A percentile compares a stretch with the other conserved stretches of the same genome.
Evolutionary conservation across 2,329 filamentous ascomycete genomes (phyloP).

Genomic region (Trichoderma sp.): DNA sequence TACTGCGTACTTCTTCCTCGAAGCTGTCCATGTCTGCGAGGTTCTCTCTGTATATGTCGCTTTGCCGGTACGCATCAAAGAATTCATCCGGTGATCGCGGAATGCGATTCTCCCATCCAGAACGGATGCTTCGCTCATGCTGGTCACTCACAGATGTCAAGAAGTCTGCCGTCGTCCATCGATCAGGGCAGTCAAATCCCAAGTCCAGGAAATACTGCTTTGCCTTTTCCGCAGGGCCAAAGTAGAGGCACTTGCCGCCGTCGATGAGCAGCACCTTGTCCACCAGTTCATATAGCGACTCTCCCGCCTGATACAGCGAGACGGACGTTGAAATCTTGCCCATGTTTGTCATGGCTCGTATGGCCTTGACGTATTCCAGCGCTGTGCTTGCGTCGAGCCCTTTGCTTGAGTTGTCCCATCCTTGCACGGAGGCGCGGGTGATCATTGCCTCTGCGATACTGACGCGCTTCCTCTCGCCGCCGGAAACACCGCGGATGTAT

Average conservation of each 20-base stretch:
- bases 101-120: conserved; percentile 64
- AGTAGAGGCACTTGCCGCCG: conserved; percentile 71
- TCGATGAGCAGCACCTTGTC: conserved; percentile 79
- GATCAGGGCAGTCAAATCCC: conserved; percentile 70
- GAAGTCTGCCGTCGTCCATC: conserved; percentile 75
- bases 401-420: conserved; percentile 74
- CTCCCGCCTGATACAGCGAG: conserved; percentile 70
- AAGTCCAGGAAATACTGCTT: conserved; percentile 70
- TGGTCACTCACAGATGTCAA: conserved; percentile 77
- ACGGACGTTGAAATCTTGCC: conserved; percentile 71
- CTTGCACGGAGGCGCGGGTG: conserved; percentile 62
- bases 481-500: conserved; percentile 62
- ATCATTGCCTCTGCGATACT: conserved; percentile 70
- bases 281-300: conserved; percentile 66
- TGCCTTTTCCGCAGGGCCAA: conserved; percentile 63
- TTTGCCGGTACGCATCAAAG: conserved; percentile 64
- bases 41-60: conserved; percentile 61
- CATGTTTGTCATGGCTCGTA: conserved; percentile 67
- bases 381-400: conserved; percentile 74
- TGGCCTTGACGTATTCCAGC: conserved; percentile 67
- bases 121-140: conserved; percentile 67
- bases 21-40: conserved; percentile 64
- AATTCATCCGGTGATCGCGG: conserved; percentile 72
- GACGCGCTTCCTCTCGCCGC: conserved; percentile 72
- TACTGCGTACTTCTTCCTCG: conserved; percentile 60